Evolutionary conservation across 805 yeast species (phyloP), one percentile per base, ranked within the genome.

Genomic region (Saccharomycopsis lassenensis): DNA sequence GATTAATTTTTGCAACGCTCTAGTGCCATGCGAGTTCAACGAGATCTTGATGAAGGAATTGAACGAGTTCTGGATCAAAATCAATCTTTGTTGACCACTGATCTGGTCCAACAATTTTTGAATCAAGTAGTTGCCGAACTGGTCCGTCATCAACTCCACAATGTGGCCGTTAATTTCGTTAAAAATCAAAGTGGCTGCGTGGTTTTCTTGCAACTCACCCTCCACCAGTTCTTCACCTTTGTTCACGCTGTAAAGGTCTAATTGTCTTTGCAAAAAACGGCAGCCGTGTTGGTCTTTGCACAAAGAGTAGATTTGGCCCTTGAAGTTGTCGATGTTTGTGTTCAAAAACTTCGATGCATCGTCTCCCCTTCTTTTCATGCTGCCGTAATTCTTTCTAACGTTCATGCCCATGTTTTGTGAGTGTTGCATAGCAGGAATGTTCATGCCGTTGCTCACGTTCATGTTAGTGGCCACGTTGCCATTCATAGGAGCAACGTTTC

Each of bases 231-330:
- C 14, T 40, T 22, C 24, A 15, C 20, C 33, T 19, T 33, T 33
- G 2, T 65, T 60, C n/a, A 62, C 57, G 22, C 69, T 73, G 7
- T 71, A 69, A 31, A 66, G 55, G 48, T 85, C 94, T 46, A 91
- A 65, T 54, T 86, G 94, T 45, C 80, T 74, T 58, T 89, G 98
- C 45, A 89, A 61, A 55, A 82, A 86, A 41, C 98, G 67, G 54
- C 97, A 89, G 6, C 98, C 97, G 54, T 89, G 95, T 59, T 89
- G 97, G 55, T 89, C 98, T 52, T 78, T 84, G 60, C 97, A 87
- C 45, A 91, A 63, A 1, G 82, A 68, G 52, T 73, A 81, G 36
- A 89, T 78, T 40, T 75, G 77, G 31, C 85, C 85, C 12, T 69
- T 59, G 51, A 77, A 81, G 47, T 81, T 86, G 32, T 67, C 73